Base-by-base conservation (phyloP, 495 filamentous ascomycete genomes). In the Aspergillus saccharolyticus region DNA sequence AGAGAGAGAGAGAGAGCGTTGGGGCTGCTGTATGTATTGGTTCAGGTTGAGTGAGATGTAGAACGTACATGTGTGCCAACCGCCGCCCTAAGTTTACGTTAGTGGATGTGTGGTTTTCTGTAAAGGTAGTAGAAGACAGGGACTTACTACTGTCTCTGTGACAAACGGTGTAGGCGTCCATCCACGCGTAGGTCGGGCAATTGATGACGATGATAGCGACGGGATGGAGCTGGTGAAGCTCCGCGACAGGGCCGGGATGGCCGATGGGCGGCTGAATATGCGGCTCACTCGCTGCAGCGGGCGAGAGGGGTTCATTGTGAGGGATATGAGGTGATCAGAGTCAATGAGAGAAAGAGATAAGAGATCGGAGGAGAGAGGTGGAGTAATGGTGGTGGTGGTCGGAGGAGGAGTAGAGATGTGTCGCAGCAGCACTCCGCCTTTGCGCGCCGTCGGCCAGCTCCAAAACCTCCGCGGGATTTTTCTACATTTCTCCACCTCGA, bases 41-140 rank as follows among this genome's bases (percentile, higher is more conserved):
- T 45, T 55, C 9, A 9, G 9, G 3, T 28, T 28, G 25, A 28
- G 25, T 28, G 25, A 28, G 25, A 3, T 28, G 25, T 28, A 28
- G 3, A 28, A 78, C 84, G 59, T 83, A 92, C 89, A 90, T 65
- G 90, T 95, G 65, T 89, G 87, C 88, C 89, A 96, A 63, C 91
- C 91, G 62, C 90, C 90, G 70, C 87, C 83, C 91, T 95, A 65
- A 56, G 60, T 45, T 52, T 33, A 70, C 47, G 84, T 59, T 56
- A 63, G 54, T 28, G 47, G 48, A 49, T 22, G 17, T 46, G n/a
- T 44, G 54, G 16, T 19, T n/a, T 30, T 15, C 15, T n/a, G 30
- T 14, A 17, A 24, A 33, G n/a, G n/a, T n/a, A n/a, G n/a, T n/a
- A 43, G 3, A 30, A 33, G 16, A 30, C 15, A 17, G n/a, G 48